Percentiles rank a stretch among this genome's conserved stretches.
Conservation (phyloP, 2,329 filamentous ascomycete species). For the Blumeriella jaapii region DNA sequence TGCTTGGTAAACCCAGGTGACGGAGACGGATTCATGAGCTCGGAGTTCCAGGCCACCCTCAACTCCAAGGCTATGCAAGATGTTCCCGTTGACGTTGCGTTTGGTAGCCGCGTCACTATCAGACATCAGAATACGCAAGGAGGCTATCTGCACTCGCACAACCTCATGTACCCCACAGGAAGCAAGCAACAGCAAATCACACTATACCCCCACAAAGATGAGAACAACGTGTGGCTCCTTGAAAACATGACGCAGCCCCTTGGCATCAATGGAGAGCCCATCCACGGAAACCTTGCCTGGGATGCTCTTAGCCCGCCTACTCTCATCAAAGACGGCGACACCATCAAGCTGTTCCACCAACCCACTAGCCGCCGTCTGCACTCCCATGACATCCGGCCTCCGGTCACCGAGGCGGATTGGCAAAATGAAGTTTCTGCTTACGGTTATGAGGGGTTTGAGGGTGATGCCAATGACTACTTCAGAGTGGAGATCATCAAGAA, state of each 20-base stretch:
- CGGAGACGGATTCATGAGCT: conserved; percentile 98
- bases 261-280: conserved; percentile 59
- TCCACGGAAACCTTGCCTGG: conserved; percentile 78
- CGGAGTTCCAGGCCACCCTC: conserved; percentile 93
- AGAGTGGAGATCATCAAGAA: conserved; percentile 88
- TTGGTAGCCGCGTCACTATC: conserved; percentile 75
- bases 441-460: conserved; percentile 91
- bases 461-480: conserved; percentile 95
- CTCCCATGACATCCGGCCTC: conserved; percentile 85
- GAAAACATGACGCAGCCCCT: conserved; percentile 95
- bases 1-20: conserved; percentile 92
- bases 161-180: conserved; percentile 92
- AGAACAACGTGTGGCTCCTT: conserved; percentile 89
- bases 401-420: conserved; percentile 81
- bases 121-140: conserved; percentile 96
- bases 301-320: conserved; percentile 54
- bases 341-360: conserved; percentile 74
- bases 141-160: conserved; percentile 93
- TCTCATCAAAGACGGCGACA: conserved; percentile 67
- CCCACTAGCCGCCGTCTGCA: conserved; percentile 82
- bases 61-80: conserved; percentile 96
- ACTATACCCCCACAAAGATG: conserved; percentile 96
- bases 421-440: conserved; percentile 96
- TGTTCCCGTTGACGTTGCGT: conserved; percentile 81
- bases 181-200: conserved; percentile 99